Base-by-base conservation (phyloP, 2,329 filamentous ascomycete species). In the Fusarium sulawesiense region DNA sequence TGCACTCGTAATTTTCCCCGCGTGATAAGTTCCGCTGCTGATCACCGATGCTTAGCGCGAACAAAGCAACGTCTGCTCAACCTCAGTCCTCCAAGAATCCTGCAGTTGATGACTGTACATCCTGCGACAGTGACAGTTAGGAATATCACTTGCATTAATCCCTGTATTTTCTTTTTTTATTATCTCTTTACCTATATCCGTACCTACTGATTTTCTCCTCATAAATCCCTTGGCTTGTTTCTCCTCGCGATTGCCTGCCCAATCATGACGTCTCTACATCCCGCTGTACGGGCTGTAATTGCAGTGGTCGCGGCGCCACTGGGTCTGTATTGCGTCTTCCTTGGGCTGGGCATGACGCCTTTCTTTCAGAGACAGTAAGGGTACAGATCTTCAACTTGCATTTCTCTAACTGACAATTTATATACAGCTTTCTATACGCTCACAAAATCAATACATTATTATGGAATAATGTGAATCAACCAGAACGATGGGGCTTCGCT, bases 401-500 rank as follows among this genome's bases (percentile, higher is more conserved):
- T 29, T 18, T 27, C 34, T 14, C 10, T 49, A 7, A 20, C 66
- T 76, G 45, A 76, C 60, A 34, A 23, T 30, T 12, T 20, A 18
- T 9, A 7, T 3, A 51, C 72, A 97, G 94, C 76, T 90, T 92
- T 25, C 79, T 98, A 8, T 99, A 98, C 78, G 90, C 91, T 29
- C 91, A 98, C 80, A 92, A 91, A 66, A 78, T 97, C 71, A 91
- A 93, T 68, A 91, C 90, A 4, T 84, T 88, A 5, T 88, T 86
- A 78, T 94, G 89, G 87, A 85, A 91, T 70, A 88, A 97, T 76
- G 79, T 94, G 45, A 88, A 93, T 66, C 85, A 89, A 63, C 93
- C 94, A 0, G 92, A 97, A 77, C 86, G 87, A 71, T 97, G 93
- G 85, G 94, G 94, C 0, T 98, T 97, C 79, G 89, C 93, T 56